These are phyloP conservation scores for Pyrus betulifolia DNA, from an alignment of 306 rosid genomes.

Conservation along the genomic window DNA sequence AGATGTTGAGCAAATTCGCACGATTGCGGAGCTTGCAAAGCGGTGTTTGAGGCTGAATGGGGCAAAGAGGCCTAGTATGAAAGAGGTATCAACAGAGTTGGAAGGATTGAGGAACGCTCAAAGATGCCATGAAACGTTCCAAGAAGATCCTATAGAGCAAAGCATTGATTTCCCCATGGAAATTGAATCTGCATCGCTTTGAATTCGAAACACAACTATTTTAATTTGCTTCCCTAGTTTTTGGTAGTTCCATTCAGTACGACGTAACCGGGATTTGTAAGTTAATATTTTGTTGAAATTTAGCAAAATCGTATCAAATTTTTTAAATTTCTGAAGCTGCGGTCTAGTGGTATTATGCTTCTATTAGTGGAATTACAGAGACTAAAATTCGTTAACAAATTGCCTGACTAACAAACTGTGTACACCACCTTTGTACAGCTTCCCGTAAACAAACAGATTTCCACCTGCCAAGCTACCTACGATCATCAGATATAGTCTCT, in stretches of 20 bases:
- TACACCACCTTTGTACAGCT: constrained; percentile 15
- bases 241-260: not conserved
- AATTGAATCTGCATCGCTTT: constrained; percentile 20
- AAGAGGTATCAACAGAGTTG: constrained; percentile 37
- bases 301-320: too few species aligned
- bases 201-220: not conserved
- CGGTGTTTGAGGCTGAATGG: constrained; percentile 48
- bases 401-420: constrained; percentile 17
- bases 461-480: constrained; percentile 12
- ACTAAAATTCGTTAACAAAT: not conserved
- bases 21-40: constrained; percentile 38
- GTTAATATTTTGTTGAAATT: too few species aligned
- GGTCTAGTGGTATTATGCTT: too few species aligned
- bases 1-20: constrained; percentile 17
- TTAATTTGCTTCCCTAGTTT: not conserved
- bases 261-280: too few species aligned
- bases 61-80: constrained; percentile 56
- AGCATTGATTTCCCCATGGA: constrained; percentile 13
- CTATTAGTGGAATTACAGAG: too few species aligned
- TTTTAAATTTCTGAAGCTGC: too few species aligned
- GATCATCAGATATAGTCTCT: constrained; percentile 61
- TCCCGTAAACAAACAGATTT: not conserved
- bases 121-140: not conserved
- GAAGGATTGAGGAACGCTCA: constrained; percentile 35
- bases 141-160: constrained; percentile 23